phyloP scores from a whole-genome alignment of 345 rosid species.

The Rhodomyrtus tomentosa region DNA sequence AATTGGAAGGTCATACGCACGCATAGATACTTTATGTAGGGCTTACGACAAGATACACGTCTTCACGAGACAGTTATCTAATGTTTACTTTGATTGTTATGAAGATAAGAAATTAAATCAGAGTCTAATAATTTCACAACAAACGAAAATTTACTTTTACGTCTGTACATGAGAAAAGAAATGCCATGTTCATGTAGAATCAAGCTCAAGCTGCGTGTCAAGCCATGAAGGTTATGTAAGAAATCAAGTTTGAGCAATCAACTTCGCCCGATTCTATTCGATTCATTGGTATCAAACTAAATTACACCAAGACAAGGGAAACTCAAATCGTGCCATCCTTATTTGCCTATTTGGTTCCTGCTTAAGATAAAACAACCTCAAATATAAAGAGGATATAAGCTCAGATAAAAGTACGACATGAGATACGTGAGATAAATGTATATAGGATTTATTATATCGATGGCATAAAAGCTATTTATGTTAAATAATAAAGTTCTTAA shows the following conservation, averaged over 20 bases:
- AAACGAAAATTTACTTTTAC: not conserved
- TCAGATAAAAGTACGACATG: too few species aligned
- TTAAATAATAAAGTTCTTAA: too few species aligned
- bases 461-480: too few species aligned
- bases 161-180: not conserved
- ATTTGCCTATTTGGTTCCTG: too few species aligned
- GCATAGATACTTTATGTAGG: not conserved
- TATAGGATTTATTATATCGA: too few species aligned
- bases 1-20: not conserved
- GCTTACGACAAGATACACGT: not conserved
- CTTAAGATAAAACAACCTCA: too few species aligned
- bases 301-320: not conserved
- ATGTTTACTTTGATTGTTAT: not conserved
- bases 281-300: not conserved
- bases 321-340: not conserved
- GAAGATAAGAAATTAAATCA: not conserved
- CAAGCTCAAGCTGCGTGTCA: not conserved
- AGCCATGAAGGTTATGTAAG: not conserved
- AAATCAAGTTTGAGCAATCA: not conserved
- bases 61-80: not conserved
- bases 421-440: too few species aligned
- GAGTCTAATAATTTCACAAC: not conserved
- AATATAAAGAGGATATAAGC: too few species aligned
- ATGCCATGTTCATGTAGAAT: not conserved
- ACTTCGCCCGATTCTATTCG: not conserved